Evolutionary conservation across 345 rosid genomes (phyloP).

Genomic region (Hypericum androsaemum): DNA sequence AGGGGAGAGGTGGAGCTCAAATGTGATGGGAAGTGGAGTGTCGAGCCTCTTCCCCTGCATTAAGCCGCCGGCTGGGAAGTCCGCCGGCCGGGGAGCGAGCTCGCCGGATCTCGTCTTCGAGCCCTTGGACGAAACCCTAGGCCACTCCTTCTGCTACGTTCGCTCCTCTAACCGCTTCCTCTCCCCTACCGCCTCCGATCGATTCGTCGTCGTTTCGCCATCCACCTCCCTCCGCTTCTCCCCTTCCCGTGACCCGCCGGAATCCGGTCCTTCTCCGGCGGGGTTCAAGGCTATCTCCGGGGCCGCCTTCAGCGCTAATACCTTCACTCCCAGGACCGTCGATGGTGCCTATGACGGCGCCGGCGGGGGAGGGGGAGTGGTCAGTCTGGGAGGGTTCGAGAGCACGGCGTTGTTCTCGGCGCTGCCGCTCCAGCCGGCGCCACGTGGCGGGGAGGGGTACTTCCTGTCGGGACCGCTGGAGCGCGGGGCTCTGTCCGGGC

Average conservation of each 20-base stretch:
- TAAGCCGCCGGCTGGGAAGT: conserved; percentile 32
- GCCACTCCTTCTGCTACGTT: conserved; percentile 93
- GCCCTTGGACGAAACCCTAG: conserved; percentile 86
- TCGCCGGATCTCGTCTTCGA: conserved; percentile 40
- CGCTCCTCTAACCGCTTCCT: conserved; percentile 82
- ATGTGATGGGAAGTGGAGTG: conserved; percentile 98
- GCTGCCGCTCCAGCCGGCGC: conserved; percentile 73
- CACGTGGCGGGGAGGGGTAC: conserved; percentile 60
- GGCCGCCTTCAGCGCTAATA: conserved; percentile 81
- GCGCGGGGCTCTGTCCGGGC: conserved; percentile 77
- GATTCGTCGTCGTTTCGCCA: conserved; percentile 76
- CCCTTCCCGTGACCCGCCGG: conserved; percentile 42
- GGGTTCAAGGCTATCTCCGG: conserved; percentile 82
- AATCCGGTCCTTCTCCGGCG: conserved; percentile 25
- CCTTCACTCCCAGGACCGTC: conserved; percentile 73
- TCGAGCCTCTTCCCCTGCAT: conserved; percentile 69
- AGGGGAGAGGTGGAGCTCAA: conserved; percentile 34
- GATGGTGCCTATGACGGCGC: conserved; percentile 18
- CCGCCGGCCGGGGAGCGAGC: conserved; percentile 12
- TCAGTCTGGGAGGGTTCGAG: conserved; percentile 65
- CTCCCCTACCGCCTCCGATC: conserved; percentile 83
- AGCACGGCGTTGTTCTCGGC: conserved; percentile 83
- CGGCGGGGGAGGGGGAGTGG: conserved; percentile 40
- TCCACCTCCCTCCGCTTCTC: conserved; percentile 82
- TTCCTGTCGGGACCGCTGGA: conserved; percentile 93